Percentiles rank a stretch among this genome's conserved stretches.
These are phyloP conservation scores for Candida sojae DNA, from an alignment of 1,139 yeast species.

Conservation along the genomic window DNA sequence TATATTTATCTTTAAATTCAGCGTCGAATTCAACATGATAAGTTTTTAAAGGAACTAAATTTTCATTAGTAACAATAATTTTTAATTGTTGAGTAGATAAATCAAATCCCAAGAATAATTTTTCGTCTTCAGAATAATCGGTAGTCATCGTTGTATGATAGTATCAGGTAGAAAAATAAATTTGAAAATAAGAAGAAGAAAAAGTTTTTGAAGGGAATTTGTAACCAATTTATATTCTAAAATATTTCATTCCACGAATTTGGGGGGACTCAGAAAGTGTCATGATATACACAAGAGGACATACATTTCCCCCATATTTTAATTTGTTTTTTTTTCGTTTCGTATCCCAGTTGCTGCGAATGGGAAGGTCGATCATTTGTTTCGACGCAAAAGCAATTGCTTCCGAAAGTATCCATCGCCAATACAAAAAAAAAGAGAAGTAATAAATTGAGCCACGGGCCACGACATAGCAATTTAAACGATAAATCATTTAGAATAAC, in stretches of 20 bases:
- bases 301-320: background rate
- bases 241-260: too few species aligned
- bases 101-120: conserved; percentile 71
- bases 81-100: conserved; percentile 89
- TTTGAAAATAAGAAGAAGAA: background rate
- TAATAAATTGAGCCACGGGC: too few species aligned
- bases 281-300: too few species aligned
- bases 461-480: too few species aligned
- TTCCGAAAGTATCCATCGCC: background rate
- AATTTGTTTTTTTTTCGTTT: background rate
- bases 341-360: background rate
- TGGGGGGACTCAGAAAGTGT: too few species aligned
- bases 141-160: background rate
- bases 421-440: too few species aligned
- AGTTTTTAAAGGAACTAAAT: conserved; percentile 54
- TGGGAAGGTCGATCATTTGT: background rate
- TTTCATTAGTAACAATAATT: conserved; percentile 62
- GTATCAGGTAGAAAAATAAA: background rate
- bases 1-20: conserved; percentile 56
- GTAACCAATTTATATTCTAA: too few species aligned
- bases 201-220: background rate
- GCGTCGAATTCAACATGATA: conserved; percentile 73
- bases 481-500: too few species aligned
- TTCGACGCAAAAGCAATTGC: conserved; percentile 3
- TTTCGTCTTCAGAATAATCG: conserved; percentile 17